Evolutionary conservation across 495 filamentous ascomycete species (phyloP).

Genomic region (Annulohypoxylon maeteangense): DNA sequence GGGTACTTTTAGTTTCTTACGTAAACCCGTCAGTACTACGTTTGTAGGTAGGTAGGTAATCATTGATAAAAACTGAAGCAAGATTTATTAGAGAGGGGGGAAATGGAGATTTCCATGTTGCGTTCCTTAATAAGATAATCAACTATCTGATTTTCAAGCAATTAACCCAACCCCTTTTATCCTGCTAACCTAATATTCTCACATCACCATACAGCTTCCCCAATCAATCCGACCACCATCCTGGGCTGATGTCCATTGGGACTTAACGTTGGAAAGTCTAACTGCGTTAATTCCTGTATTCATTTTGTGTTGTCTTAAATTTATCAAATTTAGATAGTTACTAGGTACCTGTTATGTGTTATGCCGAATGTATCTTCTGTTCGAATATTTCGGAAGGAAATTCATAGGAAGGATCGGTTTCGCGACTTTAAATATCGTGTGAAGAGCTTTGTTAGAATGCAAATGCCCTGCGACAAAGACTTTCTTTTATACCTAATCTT

Average conservation of each 20-base stretch:
- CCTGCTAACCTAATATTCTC: background rate
- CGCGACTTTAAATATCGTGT: background rate
- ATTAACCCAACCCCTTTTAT: background rate
- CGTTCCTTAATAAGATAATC: no score
- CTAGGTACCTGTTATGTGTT: background rate
- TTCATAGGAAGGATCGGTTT: background rate
- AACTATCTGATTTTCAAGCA: no score
- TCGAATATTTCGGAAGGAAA: background rate
- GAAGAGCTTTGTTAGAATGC: background rate
- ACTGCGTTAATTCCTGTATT: conserved; percentile 2
- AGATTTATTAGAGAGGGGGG: no score
- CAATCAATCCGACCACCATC: conserved; percentile 37
- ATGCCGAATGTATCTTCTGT: background rate
- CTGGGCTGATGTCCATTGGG: conserved; percentile 24
- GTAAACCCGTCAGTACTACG: no score
- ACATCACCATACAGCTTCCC: conserved; percentile 36
- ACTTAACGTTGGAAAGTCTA: background rate
- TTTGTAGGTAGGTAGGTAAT: background rate
- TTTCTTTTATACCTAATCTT: no score
- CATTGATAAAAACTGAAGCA: background rate
- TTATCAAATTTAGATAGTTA: background rate
- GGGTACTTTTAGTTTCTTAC: no score
- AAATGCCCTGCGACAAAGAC: no score
- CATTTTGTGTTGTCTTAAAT: background rate
- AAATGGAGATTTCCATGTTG: no score